phyloP scores from a whole-genome alignment of 805 yeast species.

The Suhomyces tanzawaensis region DNA sequence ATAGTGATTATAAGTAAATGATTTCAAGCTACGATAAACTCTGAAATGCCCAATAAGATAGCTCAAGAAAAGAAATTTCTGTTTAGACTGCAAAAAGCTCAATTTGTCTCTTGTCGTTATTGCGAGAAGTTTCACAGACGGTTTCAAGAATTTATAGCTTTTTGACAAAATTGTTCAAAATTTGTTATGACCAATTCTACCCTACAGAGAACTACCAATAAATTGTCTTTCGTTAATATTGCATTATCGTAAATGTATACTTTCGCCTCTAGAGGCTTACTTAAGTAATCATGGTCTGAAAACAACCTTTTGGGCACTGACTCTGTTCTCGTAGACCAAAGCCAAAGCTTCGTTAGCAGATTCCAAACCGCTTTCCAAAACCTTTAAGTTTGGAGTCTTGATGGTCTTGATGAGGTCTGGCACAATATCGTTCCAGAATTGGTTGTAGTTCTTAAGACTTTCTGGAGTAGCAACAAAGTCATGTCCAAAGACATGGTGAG shows the following conservation, averaged over 20 bases:
- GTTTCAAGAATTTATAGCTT: too few relatives aligned
- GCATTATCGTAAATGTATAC: too few relatives aligned
- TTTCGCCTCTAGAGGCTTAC: too few relatives aligned
- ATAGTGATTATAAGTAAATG: too few relatives aligned
- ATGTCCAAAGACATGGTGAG: not conserved
- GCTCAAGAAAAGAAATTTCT: not conserved
- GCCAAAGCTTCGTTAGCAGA: conserved; percentile 34
- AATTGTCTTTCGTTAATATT: too few relatives aligned
- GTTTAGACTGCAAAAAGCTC: not conserved
- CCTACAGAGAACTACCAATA: too few relatives aligned
- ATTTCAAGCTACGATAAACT: too few relatives aligned
- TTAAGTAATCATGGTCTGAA: conserved; percentile 11
- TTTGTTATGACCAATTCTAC: too few relatives aligned
- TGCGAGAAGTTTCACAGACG: too few relatives aligned
- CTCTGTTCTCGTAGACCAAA: conserved; percentile 35
- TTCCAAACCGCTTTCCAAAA: conserved; percentile 9
- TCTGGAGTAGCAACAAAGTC: conserved; percentile 2
- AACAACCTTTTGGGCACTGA: conserved; percentile 45
- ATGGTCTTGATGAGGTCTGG: conserved; percentile 6
- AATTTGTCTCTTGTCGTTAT: not conserved
- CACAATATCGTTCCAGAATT: conserved; percentile 6
- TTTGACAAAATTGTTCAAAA: too few relatives aligned
- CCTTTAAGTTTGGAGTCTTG: conserved; percentile 8
- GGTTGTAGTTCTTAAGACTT: conserved; percentile 9
- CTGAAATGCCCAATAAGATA: too few relatives aligned